Base-by-base conservation (phyloP, 495 filamentous ascomycete genomes). In the Podospora appendiculata region DNA sequence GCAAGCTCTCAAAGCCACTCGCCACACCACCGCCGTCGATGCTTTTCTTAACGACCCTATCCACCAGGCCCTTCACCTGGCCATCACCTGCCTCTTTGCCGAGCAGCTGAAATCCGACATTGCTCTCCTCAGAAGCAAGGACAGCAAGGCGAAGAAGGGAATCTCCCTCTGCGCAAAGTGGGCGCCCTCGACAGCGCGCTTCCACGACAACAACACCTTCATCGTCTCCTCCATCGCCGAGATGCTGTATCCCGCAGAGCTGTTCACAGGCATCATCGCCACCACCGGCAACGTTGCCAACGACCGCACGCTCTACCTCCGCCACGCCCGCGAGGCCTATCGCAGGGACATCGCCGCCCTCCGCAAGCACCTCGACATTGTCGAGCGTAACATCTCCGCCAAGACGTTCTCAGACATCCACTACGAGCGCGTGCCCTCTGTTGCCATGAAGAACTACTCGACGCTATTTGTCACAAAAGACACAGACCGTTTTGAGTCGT, bases 151-250 rank as follows among this genome's bases (percentile, higher is more conserved):
- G 6, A 55, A 62, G 36, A 60, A 57, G 34, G 54, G 53, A 14
- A 67, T 79, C 59, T 72, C 73, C 0, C 63, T 78, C 0, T 72
- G 71, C 32, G 73, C 59, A n/a, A 79, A 79, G 54, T 78, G 76
- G 76, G 71, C 74, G 1, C 76, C 76, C 0, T 65, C 61, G 5
- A 56, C 66, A 8, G 65, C 62, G 38, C 62, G 62, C 40, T 71
- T 75, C 59, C 75, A 77, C 55, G 76, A 79, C 54, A 70, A 71
- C 57, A 65, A 75, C 57, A 78, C 76, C 10, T 68, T 69, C 47
- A 60, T 79, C 45, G 65, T 66, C 17, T 70, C 70, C 44, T 66
- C 68, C 18, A 77, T 79, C 33, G 73, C 75, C 41, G 75, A 79
- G 63, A 56, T 70, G 32, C 51, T 77, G 5, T 71, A 69, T 47